Evolutionary conservation across 306 rosid genomes (phyloP).

Genomic region (Glycine soja): DNA sequence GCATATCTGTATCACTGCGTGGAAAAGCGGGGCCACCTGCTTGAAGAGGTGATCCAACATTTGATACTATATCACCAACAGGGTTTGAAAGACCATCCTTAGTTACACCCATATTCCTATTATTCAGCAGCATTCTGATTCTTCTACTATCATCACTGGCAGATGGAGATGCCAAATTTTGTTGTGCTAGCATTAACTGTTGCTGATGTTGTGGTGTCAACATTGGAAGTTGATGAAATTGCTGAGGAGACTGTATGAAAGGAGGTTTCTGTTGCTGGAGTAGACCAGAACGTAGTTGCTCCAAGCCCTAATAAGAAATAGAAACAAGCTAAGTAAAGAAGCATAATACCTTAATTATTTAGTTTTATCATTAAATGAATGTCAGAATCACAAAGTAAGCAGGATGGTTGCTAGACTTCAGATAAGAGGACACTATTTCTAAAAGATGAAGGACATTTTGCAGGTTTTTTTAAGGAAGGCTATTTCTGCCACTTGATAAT

Average conservation of each 20-base stretch:
- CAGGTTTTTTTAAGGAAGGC: slow-evolving; percentile 4
- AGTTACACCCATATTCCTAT: slow-evolving; percentile 60
- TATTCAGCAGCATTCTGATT: slow-evolving; percentile 81
- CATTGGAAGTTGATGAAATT: slow-evolving; percentile 94
- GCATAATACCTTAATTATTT: slow-evolving; percentile 8
- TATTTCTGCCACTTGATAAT: slow-evolving; percentile 16
- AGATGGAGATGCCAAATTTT: slow-evolving; percentile 88
- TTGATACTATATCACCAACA: slow-evolving; percentile 79
- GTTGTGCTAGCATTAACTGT: slow-evolving; percentile 92
- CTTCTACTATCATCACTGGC: slow-evolving; percentile 78
- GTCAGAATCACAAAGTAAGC: slow-evolving; percentile 10
- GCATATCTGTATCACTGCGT: slow-evolving; percentile 80
- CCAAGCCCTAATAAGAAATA: slow-evolving; percentile 70
- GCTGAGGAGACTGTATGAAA: slow-evolving; percentile 85
- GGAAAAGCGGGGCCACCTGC: slow-evolving; percentile 75
- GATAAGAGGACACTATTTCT: slow-evolving; percentile 32
- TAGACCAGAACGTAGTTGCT: slow-evolving; percentile 89
- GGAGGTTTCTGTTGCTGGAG: slow-evolving; percentile 93
- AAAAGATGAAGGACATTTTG: background rate
- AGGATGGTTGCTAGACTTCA: slow-evolving; percentile 6
- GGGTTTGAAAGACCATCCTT: slow-evolving; percentile 89
- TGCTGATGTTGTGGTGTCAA: slow-evolving; percentile 87
- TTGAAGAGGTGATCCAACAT: slow-evolving; percentile 90
- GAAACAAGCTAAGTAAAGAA: slow-evolving; percentile 17
- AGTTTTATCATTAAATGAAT: slow-evolving; percentile 15